These are phyloP conservation scores for Pseudoperonospora humuli DNA, from an alignment of 352 stramenopile genomes.

Conservation along the genomic window DNA sequence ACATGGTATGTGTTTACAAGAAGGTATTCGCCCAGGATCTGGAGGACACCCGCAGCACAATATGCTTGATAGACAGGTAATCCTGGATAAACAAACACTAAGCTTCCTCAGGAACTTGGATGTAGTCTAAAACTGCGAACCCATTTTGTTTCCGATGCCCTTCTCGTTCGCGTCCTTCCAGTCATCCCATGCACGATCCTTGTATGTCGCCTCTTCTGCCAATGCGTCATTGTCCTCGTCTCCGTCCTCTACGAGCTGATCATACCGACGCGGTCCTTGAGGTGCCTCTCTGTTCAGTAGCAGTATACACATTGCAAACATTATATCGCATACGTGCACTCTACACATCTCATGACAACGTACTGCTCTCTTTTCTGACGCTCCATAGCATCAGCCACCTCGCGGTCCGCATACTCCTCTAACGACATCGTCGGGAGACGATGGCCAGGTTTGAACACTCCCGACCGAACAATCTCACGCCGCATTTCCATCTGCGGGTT, in stretches of 20 bases:
- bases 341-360: conserved; percentile 2
- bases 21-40: too few relatives aligned
- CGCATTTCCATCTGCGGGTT: conserved; percentile 82
- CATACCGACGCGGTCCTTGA: conserved; percentile 76
- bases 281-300: conserved; percentile 38
- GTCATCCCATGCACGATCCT: conserved; percentile 95
- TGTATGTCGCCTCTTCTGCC: conserved; percentile 88
- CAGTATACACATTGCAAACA: conserved; percentile 1
- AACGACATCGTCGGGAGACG: conserved; percentile 94
- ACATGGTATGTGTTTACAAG: too few relatives aligned
- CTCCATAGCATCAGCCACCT: conserved; percentile 84
- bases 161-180: conserved; percentile 94
- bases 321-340: conserved; percentile 3
- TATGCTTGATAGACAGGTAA: too few relatives aligned
- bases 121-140: conserved; percentile 91
- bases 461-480: conserved; percentile 76
- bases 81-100: too few relatives aligned
- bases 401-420: conserved; percentile 87
- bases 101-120: too few relatives aligned
- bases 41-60: too few relatives aligned
- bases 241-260: conserved; percentile 91
- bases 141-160: conserved; percentile 95
- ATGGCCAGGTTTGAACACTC: conserved; percentile 94
- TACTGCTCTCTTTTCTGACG: conserved; percentile 74
- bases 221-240: conserved; percentile 91